Base-by-base conservation (phyloP, 1,284 basidiomycete genomes). In the Malassezia japonica region DNA sequence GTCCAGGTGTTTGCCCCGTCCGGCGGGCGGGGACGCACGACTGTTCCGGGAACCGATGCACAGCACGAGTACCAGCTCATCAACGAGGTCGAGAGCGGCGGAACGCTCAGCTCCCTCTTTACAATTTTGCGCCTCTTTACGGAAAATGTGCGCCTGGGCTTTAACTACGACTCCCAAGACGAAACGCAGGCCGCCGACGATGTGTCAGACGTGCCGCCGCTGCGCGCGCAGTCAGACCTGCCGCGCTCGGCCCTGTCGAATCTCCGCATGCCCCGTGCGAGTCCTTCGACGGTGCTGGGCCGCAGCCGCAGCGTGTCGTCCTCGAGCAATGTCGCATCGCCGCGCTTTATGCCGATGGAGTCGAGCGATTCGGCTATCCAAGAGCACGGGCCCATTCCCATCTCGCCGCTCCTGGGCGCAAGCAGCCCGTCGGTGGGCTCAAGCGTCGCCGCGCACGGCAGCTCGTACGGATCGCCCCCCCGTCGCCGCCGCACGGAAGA, bases 91-190 rank as follows among this genome's bases (percentile, higher is more conserved):
- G 60, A 62, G 48, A 67, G 60, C 35, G 69, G 67, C 41, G 67
- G 92, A 9, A 98, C 90, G 0, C 78, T 96, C 13, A 92, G 89
- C 33, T 92, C 88, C 64, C 78, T 96, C 33, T 96, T 98, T 75
- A 95, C 89, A 12, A 98, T 98, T 68, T 79, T 98, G 46, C 86
- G 76, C 51, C 78, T 99, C 40, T 98, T 99, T 75, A 99, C 94
- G 1, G 92, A 98, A 74, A 86, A 96, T 67, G 84, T 98, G 64
- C 85, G 90, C 74, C 82, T 96, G 62, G 85, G 87, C 6, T 63
- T 67, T 27, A 59, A 57, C 23, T 33, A 48, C 16, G 59, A 65
- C 13, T 7, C 15, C 15, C 5, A 8, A 10, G n/a, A 15, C 16
- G 38, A 6, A 12, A 34, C 4, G n/a, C 4, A n/a, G 40, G 28